Base-by-base conservation (phyloP, 805 yeast genomes). In the Sugiyamaella americana region DNA sequence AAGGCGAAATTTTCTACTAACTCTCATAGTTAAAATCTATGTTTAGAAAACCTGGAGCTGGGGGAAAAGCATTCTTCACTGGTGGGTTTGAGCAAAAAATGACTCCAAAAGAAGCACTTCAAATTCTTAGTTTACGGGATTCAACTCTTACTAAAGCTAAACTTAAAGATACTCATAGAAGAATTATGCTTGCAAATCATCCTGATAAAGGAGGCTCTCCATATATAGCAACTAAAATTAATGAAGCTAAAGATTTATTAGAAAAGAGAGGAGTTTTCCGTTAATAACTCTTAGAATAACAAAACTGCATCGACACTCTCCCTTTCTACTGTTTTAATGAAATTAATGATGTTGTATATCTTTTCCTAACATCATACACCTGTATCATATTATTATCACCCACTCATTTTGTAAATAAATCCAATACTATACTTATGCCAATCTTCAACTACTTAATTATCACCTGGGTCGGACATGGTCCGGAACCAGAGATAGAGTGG, bases 221-320 rank as follows among this genome's bases (percentile, higher is more conserved):
- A 17, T 84, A 74, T 54, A 58, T 87, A 52, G 93, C 95, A 21
- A 80, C 86, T 64, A 87, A 87, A 67, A 83, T 87, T 42, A 87
- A 87, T 59, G 86, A 82, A 62, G 96, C 96, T 29, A 88, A 84
- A 63, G 89, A 80, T 45, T 70, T 85, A 39, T 72, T 87, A 56
- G 93, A 86, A 56, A 78, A 80, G 64, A 75, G 87, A 44, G 63
- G 66, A 35, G 57, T 61, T 22, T 47, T 62, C 32, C 57, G 53
- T 49, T 50, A 51, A 35, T 41, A 72, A 88, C 68, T 88, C 91
- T 18, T 96, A 80, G 42, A 91, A 87, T 48, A 91, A 79, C 43
- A 93, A 82, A 19, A 93, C 91, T 16, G 93, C 98, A 62, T 91
- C 98, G 61, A 89, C 97, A 62, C 93, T 98, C 56, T 85, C 79